A percentile compares a stretch with the other conserved stretches of the same genome.
Conservation (phyloP, 345 rosid genomes). For the Lagerstroemia speciosa region DNA sequence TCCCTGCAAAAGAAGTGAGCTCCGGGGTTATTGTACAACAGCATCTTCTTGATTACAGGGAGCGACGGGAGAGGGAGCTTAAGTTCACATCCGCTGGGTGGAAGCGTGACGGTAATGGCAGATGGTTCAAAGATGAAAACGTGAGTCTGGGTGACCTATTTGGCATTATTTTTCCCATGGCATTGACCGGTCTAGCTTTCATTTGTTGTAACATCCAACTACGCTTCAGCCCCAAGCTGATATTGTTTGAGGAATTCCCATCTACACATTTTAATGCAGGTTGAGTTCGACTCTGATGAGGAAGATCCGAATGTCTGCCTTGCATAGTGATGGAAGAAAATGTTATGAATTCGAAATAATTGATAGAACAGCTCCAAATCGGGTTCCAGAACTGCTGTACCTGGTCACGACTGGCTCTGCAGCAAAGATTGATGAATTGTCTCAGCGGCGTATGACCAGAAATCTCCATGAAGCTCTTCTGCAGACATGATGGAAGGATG, state of each 20-base stretch:
- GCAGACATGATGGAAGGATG: background rate
- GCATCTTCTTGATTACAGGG: slow-evolving; percentile 15
- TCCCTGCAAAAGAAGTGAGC: slow-evolving; percentile 5
- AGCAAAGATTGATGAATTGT: background rate
- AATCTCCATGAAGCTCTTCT: background rate
- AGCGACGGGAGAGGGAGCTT: slow-evolving; percentile 33
- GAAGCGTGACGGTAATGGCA: slow-evolving; percentile 47
- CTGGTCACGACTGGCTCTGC: background rate
- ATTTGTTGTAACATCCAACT: background rate
- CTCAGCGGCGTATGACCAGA: background rate
- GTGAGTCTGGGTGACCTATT: slow-evolving; percentile 18
- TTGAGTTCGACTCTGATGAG: slow-evolving; percentile 41
- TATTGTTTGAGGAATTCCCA: slow-evolving; percentile 1
- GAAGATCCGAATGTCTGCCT: slow-evolving; percentile 36
- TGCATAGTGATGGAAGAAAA: slow-evolving; percentile 5
- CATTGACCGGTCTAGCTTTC: background rate
- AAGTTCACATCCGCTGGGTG: slow-evolving; percentile 48
- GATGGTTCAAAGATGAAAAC: slow-evolving; percentile 47
- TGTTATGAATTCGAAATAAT: background rate
- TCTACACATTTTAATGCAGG: slow-evolving; percentile 16
- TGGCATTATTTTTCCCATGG: background rate
- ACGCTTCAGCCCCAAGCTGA: background rate
- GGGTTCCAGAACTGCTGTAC: background rate
- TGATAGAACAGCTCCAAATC: background rate
- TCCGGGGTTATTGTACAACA: slow-evolving; percentile 6